Base-by-base conservation (phyloP, 2,329 filamentous ascomycete genomes). In the Phialophora tarda region DNA sequence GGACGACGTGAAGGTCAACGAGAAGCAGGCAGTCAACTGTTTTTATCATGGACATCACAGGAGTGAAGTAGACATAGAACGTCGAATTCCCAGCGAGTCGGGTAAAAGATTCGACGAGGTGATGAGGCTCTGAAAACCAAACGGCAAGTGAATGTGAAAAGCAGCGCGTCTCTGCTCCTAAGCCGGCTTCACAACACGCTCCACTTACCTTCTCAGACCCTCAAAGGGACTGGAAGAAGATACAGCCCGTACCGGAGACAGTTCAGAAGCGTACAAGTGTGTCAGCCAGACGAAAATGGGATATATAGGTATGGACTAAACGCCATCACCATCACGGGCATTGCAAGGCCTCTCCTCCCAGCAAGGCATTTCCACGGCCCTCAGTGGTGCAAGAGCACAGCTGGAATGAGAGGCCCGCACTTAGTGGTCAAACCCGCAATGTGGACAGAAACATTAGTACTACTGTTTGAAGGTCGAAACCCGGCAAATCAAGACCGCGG, bases 71-170 rank as follows among this genome's bases (percentile, higher is more conserved):
- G 23, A 24, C 57, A 5, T 41, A 6, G 11, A 10, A 23, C 23
- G 28, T 30, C 59, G 32, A 41, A 26, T 14, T 61, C 47, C 17
- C n/a, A 41, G 59, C 59, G 12, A 30, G 47, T 12, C 59, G 59
- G 59, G 48, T 61, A 61, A 61, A 61, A 21, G 59, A 61, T 61
- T 11, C 28, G 8, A 61, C 28, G 38, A 11, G 53, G 11, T 11
- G 23, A 55, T 21, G 53, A 55, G 53, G 26, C 53, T 55, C 14
- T 55, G n/a, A 30, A 11, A 11, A 21, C 23, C 24, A 55, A 55
- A 55, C 28, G 53, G 53, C 53, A 17, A 32, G 12, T 11, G 23
- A 28, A 30, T 2, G 24, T 21, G 24, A 21, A 61, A 61, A 61
- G 59, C 48, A 51, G 59, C 59, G 48, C 59, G 48, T 14, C 14